These are phyloP conservation scores for Alternaria longipes DNA, from an alignment of 2,329 filamentous ascomycete species.

Conservation along the genomic window DNA sequence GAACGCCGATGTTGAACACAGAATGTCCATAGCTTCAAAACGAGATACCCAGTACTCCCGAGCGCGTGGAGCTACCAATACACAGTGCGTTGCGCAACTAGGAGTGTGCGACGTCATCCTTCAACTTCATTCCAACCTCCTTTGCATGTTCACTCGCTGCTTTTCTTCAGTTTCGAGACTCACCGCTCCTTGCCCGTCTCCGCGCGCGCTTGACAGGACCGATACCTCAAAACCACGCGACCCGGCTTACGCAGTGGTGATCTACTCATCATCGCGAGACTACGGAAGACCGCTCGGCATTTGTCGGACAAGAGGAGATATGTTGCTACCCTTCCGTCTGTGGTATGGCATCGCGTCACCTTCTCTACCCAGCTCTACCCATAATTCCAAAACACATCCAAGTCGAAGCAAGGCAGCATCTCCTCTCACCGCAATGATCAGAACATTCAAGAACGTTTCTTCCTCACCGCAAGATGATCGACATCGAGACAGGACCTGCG, in stretches of 20 bases:
- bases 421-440: constrained; percentile 20
- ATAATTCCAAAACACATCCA: constrained; percentile 30
- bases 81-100: constrained; percentile 13
- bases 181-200: constrained; percentile 4
- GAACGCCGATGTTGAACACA: constrained; percentile 21
- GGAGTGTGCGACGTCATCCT: constrained; percentile 2
- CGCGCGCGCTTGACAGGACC: constrained; percentile 6
- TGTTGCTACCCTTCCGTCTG: constrained; percentile 27
- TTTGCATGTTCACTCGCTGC: constrained; percentile 1
- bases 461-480: constrained; percentile 37
- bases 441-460: constrained; percentile 22
- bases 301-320: constrained; percentile 29
- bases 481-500: constrained; percentile 25
- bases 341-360: constrained; percentile 23
- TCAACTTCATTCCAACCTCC: constrained; percentile 1
- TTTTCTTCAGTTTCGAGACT: constrained; percentile 9
- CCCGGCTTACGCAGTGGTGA: constrained; percentile 1
- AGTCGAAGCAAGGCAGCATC: constrained; percentile 25
- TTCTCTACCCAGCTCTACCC: constrained; percentile 12
- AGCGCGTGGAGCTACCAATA: constrained; percentile 16
- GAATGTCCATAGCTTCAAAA: constrained; percentile 24
- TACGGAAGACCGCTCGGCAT: constrained; percentile 7
- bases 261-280: constrained; percentile 14
- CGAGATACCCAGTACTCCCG: constrained; percentile 29
- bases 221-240: constrained; percentile 2